A percentile compares a stretch with the other conserved stretches of the same genome.
These are phyloP conservation scores for Zychaea mexicana DNA, from an alignment of 371 early-diverging fungal species.

Conservation along the genomic window DNA sequence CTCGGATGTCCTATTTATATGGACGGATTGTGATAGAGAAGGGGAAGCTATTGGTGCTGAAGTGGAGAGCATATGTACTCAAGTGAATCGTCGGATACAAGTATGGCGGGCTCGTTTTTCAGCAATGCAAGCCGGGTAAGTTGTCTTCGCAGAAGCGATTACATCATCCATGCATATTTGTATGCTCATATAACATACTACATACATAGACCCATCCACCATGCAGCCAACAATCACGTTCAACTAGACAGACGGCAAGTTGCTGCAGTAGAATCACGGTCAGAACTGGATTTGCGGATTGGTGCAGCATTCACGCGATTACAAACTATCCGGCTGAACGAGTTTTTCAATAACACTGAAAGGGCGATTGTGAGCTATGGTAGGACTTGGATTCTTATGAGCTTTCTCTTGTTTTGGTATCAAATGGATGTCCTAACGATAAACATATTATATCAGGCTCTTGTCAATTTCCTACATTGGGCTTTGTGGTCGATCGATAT, in stretches of 20 bases:
- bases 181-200: no score
- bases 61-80: slow-evolving; percentile 70
- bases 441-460: slow-evolving; percentile 58
- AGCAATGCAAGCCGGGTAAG: slow-evolving; percentile 69
- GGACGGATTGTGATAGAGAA: slow-evolving; percentile 99
- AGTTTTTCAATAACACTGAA: neutral
- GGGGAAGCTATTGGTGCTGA: slow-evolving; percentile 99
- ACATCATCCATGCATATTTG: no score
- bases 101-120: slow-evolving; percentile 85
- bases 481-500: slow-evolving; percentile 98
- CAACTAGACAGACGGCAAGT: slow-evolving; percentile 76
- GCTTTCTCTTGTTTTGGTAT: neutral
- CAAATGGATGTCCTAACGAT: no score
- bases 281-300: slow-evolving; percentile 96
- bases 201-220: slow-evolving; percentile 74
- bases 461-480: slow-evolving; percentile 99
- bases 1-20: slow-evolving; percentile 86
- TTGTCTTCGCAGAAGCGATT: no score
- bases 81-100: slow-evolving; percentile 61
- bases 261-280: slow-evolving; percentile 91
- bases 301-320: slow-evolving; percentile 98
- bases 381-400: slow-evolving; percentile 19
- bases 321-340: slow-evolving; percentile 79
- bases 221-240: slow-evolving; percentile 78
- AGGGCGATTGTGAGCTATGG: slow-evolving; percentile 89